These are phyloP conservation scores for Termitomyces sp. DNA, from an alignment of 768 basidiomycete genomes.

Conservation along the genomic window DNA sequence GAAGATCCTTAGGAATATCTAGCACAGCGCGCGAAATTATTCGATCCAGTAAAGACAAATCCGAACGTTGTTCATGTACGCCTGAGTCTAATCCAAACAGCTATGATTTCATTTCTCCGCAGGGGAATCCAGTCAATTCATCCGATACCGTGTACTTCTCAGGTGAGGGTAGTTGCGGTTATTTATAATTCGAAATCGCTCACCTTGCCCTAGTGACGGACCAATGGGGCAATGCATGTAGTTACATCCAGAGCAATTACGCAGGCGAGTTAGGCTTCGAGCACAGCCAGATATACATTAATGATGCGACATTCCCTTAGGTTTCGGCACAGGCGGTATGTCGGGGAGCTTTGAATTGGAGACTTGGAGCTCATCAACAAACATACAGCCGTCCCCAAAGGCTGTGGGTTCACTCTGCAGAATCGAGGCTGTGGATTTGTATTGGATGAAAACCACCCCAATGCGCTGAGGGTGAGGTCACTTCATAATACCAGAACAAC, in stretches of 20 bases:
- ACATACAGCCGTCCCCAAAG: slow-evolving; percentile 76
- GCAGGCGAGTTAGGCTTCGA: slow-evolving; percentile 41
- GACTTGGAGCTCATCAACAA: slow-evolving; percentile 2
- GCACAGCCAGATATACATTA: slow-evolving; percentile 13
- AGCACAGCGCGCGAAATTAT: slow-evolving; percentile 70
- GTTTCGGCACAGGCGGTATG: slow-evolving; percentile 86
- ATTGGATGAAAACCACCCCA: slow-evolving; percentile 79
- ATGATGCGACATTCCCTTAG: slow-evolving; percentile 27
- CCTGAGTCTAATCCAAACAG: not conserved
- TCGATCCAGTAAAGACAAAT: slow-evolving; percentile 66
- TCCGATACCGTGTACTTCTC: slow-evolving; percentile 97
- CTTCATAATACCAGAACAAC: not conserved
- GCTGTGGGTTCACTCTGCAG: slow-evolving; percentile 95
- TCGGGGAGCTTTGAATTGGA: not conserved
- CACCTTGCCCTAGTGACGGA: slow-evolving; percentile 59
- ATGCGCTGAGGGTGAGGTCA: slow-evolving; percentile 64
- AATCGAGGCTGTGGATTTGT: slow-evolving; percentile 89
- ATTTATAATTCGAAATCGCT: not conserved
- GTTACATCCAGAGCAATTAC: slow-evolving; percentile 87
- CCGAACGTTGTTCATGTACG: slow-evolving; percentile 64
- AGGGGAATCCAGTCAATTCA: slow-evolving; percentile 81
- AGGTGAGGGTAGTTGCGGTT: slow-evolving; percentile 32
- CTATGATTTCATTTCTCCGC: slow-evolving; percentile 6
- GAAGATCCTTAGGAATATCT: slow-evolving; percentile 69
- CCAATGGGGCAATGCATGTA: slow-evolving; percentile 88